A percentile compares a stretch with the other conserved stretches of the same genome.
Evolutionary conservation across 2,329 filamentous ascomycete species (phyloP).

Genomic region (Acrocalymma vagum): DNA sequence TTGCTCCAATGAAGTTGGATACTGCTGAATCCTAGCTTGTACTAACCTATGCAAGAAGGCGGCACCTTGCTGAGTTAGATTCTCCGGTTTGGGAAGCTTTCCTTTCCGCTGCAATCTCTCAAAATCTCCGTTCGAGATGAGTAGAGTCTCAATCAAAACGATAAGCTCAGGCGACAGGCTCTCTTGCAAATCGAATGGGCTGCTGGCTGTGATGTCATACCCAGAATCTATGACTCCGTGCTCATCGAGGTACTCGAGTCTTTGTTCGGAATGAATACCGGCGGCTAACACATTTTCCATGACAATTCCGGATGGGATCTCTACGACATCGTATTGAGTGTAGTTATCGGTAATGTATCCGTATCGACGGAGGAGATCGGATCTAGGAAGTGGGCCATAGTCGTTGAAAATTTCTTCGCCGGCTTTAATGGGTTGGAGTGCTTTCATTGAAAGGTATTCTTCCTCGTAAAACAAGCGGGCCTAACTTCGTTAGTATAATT

Average conservation of each 20-base stretch:
- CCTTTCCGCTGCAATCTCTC: slow-evolving; percentile 50
- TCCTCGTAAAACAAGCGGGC: slow-evolving; percentile 69
- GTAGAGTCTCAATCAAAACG: slow-evolving; percentile 55
- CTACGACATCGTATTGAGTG: slow-evolving; percentile 80
- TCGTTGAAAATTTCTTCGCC: slow-evolving; percentile 88
- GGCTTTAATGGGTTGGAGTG: slow-evolving; percentile 71
- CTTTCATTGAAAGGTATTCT: slow-evolving; percentile 72
- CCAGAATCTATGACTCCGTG: slow-evolving; percentile 73
- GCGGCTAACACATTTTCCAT: slow-evolving; percentile 24
- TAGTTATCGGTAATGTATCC: slow-evolving; percentile 87
- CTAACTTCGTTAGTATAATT: slow-evolving; percentile 32
- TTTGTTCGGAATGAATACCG: slow-evolving; percentile 20
- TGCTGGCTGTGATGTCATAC: slow-evolving; percentile 64
- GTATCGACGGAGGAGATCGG: slow-evolving; percentile 83
- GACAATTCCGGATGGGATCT: slow-evolving; percentile 72
- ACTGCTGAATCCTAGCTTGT: slow-evolving; percentile 54
- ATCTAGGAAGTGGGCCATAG: slow-evolving; percentile 84
- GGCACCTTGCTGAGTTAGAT: slow-evolving; percentile 50
- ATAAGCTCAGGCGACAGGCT: slow-evolving; percentile 53
- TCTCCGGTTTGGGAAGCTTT: slow-evolving; percentile 53
- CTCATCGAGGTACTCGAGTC: slow-evolving; percentile 67
- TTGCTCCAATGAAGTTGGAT: slow-evolving; percentile 62
- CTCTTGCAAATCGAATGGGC: slow-evolving; percentile 43
- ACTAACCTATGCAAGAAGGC: slow-evolving; percentile 51
- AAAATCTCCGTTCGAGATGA: slow-evolving; percentile 52